These are phyloP conservation scores for Fusarium sp. DNA, from an alignment of 2,329 filamentous ascomycete genomes.

Conservation along the genomic window DNA sequence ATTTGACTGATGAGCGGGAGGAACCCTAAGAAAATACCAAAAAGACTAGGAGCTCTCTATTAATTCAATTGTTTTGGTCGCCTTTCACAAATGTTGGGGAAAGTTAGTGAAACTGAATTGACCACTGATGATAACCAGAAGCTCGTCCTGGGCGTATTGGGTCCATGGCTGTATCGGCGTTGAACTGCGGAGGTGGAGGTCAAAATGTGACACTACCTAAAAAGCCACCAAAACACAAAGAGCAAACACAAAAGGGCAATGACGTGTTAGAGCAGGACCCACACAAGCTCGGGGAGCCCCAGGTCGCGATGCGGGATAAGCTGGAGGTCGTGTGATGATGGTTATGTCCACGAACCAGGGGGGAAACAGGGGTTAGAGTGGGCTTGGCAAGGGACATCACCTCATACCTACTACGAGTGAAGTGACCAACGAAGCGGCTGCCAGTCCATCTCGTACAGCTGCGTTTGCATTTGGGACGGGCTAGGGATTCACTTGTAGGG, in stretches of 20 bases:
- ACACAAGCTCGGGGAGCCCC: conserved; percentile 45
- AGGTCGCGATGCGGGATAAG: conserved; percentile 36
- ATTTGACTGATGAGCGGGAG: conserved; percentile 39
- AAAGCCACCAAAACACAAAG: conserved; percentile 16
- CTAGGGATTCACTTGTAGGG: background rate
- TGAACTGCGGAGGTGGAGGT: conserved; percentile 42
- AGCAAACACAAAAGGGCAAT: conserved; percentile 23
- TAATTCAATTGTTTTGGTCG: conserved; percentile 34
- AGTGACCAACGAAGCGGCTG: background rate
- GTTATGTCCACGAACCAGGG: conserved; percentile 19
- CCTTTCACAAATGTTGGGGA: background rate
- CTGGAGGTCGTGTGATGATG: conserved; percentile 32
- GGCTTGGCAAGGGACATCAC: conserved; percentile 10
- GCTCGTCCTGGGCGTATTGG: background rate
- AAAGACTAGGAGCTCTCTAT: conserved; percentile 44
- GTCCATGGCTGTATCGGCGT: conserved; percentile 6
- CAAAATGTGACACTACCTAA: conserved; percentile 14
- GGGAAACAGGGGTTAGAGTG: conserved; percentile 15
- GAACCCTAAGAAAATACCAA: conserved; percentile 43
- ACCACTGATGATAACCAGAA: background rate
- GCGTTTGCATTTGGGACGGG: background rate
- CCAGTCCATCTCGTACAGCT: background rate
- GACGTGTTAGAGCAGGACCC: conserved; percentile 38
- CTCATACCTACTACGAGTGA: conserved; percentile 21
- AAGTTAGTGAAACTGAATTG: background rate